These are phyloP conservation scores for Sanghuangporus sanghuang DNA, from an alignment of 1,284 basidiomycete genomes.

Conservation along the genomic window DNA sequence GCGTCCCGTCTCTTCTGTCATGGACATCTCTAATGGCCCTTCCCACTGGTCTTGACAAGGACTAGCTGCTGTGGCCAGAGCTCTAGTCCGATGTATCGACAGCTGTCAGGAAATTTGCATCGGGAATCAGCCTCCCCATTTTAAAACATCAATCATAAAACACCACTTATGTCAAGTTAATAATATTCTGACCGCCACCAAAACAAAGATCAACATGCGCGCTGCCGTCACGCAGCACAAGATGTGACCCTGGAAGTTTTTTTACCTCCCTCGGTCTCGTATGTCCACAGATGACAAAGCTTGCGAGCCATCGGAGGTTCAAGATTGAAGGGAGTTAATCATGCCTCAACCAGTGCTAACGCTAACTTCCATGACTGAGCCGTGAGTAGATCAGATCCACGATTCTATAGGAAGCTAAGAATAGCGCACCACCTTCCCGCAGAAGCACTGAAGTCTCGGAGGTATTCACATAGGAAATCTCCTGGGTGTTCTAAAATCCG, in stretches of 20 bases:
- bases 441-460: not conserved
- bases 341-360: not conserved
- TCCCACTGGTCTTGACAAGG: not conserved
- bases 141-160: not conserved
- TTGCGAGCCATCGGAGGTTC: not conserved
- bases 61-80: not conserved
- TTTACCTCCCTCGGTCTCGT: not conserved
- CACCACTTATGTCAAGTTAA: not conserved
- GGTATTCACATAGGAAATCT: not conserved
- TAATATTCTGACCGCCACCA: not conserved
- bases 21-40: no score
- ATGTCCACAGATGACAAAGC: not conserved
- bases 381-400: not conserved
- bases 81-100: not conserved
- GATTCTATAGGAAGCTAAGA: not conserved
- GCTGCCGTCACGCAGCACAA: not conserved
- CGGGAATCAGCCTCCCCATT: not conserved
- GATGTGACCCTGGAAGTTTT: not conserved
- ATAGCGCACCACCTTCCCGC: not conserved
- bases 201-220: not conserved
- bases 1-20: no score
- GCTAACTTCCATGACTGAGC: not conserved
- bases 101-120: not conserved
- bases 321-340: not conserved
- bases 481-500: not conserved